phyloP scores from a whole-genome alignment of 805 yeast genomes.

The Ogataea kodamae region DNA sequence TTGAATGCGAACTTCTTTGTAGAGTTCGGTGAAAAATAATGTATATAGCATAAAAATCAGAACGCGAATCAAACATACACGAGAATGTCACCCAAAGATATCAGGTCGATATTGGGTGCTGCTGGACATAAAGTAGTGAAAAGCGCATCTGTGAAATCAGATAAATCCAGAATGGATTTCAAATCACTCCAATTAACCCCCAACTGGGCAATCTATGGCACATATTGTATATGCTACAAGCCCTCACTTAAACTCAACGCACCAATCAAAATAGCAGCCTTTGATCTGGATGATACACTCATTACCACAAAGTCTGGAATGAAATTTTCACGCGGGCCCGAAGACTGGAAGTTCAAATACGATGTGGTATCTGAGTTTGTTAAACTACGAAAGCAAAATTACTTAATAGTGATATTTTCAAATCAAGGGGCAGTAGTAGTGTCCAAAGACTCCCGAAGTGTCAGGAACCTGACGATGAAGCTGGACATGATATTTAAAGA shows the following conservation, averaged over 20 bases:
- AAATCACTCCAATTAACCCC: background rate
- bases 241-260: constrained; percentile 4
- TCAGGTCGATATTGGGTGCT: constrained; percentile 1
- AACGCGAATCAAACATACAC: constrained; percentile 6
- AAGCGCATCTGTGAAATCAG: background rate
- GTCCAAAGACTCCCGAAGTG: constrained; percentile 33
- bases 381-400: constrained; percentile 19
- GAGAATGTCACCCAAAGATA: constrained; percentile 2
- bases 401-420: constrained; percentile 63
- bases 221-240: constrained; percentile 16
- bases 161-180: background rate
- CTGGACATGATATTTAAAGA: constrained; percentile 36
- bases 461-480: constrained; percentile 39
- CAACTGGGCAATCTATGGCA: constrained; percentile 6
- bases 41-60: constrained; percentile 11
- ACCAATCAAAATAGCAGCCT: constrained; percentile 53
- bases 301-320: constrained; percentile 61
- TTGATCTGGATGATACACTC: constrained; percentile 84
- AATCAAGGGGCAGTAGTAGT: constrained; percentile 76
- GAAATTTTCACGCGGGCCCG: constrained; percentile 52
- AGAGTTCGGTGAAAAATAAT: constrained; percentile 44
- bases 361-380: constrained; percentile 25
- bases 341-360: constrained; percentile 71
- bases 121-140: background rate
- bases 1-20: constrained; percentile 78